Evolutionary conservation across 352 stramenopile species (phyloP).

Genomic region (Phytophthora cactorum): DNA sequence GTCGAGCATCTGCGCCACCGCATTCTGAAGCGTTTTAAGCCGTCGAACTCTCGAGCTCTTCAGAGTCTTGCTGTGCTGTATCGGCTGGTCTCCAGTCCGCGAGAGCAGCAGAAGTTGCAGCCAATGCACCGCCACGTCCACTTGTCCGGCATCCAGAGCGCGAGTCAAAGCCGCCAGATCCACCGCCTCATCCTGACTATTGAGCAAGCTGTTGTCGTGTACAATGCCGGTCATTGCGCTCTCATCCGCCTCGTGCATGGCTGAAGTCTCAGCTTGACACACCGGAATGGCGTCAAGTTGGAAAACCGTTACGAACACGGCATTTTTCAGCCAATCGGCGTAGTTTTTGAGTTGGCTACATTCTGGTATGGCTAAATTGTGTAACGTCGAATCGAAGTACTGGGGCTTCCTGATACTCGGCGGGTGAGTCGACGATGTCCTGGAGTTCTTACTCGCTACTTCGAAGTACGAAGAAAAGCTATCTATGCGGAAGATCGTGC

Average conservation of each 20-base stretch:
- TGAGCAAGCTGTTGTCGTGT: neutral
- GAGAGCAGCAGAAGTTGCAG: conserved; percentile 44
- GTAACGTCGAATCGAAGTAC: too few species aligned
- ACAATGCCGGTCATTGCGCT: conserved; percentile 31
- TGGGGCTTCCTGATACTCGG: too few species aligned
- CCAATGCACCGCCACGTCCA: conserved; percentile 47
- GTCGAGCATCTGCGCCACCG: conserved; percentile 21
- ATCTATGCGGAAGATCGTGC: too few species aligned
- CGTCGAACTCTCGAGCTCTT: conserved; percentile 13
- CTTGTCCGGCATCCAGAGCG: conserved; percentile 40
- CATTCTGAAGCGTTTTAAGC: conserved; percentile 22
- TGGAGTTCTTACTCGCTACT: too few species aligned
- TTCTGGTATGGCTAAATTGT: too few species aligned
- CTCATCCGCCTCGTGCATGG: too few species aligned
- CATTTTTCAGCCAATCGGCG: conserved; percentile 17
- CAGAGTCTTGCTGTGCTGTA: neutral
- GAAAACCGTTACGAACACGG: conserved; percentile 24
- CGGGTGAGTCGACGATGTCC: too few species aligned
- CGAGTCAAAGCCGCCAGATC: conserved; percentile 17
- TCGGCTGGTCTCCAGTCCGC: conserved; percentile 1
- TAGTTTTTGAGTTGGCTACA: too few species aligned
- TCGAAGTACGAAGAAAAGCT: too few species aligned
- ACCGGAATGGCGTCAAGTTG: neutral
- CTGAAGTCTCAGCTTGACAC: conserved; percentile 4
- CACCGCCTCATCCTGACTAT: neutral